A percentile compares a stretch with the other conserved stretches of the same genome.
phyloP scores from a whole-genome alignment of 73 alveolate species.

The Blepharisma japonicum region DNA sequence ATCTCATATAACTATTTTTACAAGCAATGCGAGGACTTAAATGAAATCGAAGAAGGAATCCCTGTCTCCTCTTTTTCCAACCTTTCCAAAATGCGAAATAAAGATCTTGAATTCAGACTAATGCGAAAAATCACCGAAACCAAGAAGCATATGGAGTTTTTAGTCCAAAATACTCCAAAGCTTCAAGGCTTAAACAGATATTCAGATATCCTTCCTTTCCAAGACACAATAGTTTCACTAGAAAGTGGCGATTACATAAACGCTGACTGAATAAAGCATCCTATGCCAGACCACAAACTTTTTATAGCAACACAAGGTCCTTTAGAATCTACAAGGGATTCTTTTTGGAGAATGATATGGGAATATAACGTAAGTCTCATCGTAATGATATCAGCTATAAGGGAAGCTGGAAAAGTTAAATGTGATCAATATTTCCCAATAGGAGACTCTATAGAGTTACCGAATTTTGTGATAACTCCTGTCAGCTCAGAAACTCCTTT shows the following conservation, averaged over 20 bases:
- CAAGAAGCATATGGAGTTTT: slow-evolving; percentile 39
- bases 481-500: slow-evolving; percentile 50
- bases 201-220: slow-evolving; percentile 52
- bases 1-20: slow-evolving; percentile 50
- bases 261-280: slow-evolving; percentile 52
- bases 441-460: slow-evolving; percentile 41
- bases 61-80: slow-evolving; percentile 30
- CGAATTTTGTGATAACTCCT: slow-evolving; percentile 42
- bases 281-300: slow-evolving; percentile 39
- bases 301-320: slow-evolving; percentile 93
- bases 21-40: slow-evolving; percentile 35
- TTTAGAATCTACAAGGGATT: slow-evolving; percentile 54
- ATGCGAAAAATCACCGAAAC: slow-evolving; percentile 59
- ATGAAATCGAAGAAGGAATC: slow-evolving; percentile 57
- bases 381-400: slow-evolving; percentile 66
- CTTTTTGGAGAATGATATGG: slow-evolving; percentile 86
- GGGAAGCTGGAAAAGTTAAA: slow-evolving; percentile 75
- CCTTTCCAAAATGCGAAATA: slow-evolving; percentile 37
- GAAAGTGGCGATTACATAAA: slow-evolving; percentile 48
- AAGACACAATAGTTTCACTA: slow-evolving; percentile 52
- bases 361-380: slow-evolving; percentile 66
- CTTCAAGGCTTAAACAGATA: slow-evolving; percentile 50
- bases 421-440: slow-evolving; percentile 83
- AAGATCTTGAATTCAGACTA: slow-evolving; percentile 53
- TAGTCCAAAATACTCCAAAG: slow-evolving; percentile 30